These are phyloP conservation scores for Darksidea phi DNA, from an alignment of 495 filamentous ascomycete species.

Conservation along the genomic window DNA sequence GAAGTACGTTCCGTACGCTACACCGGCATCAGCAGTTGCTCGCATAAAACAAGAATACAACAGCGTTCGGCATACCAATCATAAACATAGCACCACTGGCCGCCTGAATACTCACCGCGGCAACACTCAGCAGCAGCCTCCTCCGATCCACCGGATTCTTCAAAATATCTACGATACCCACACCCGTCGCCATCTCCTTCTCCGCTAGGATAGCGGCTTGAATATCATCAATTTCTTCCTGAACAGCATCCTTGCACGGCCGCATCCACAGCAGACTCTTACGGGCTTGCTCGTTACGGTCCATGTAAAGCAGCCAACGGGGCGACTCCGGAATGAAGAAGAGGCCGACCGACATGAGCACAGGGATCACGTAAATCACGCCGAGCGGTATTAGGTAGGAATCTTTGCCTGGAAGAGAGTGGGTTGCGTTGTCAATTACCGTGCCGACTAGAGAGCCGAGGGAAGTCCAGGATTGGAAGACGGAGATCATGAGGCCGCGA, in stretches of 20 bases:
- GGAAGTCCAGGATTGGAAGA: constrained; percentile 51
- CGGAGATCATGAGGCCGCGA: constrained; percentile 48
- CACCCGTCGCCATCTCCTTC: constrained; percentile 44
- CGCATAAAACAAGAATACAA: background rate
- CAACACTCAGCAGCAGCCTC: constrained; percentile 52
- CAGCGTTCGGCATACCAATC: constrained; percentile 39
- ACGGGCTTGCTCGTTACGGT: constrained; percentile 51
- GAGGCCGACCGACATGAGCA: constrained; percentile 51
- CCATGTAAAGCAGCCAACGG: constrained; percentile 59
- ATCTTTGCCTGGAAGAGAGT: constrained; percentile 46
- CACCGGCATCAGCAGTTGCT: constrained; percentile 13
- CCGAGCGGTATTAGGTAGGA: constrained; percentile 61
- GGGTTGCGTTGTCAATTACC: constrained; percentile 60
- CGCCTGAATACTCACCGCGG: constrained; percentile 55
- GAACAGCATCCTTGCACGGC: constrained; percentile 48
- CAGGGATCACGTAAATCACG: constrained; percentile 57
- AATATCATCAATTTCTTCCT: constrained; percentile 54
- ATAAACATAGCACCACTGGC: constrained; percentile 62
- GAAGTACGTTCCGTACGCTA: constrained; percentile 63
- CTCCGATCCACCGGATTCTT: constrained; percentile 54
- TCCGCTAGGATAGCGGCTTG: constrained; percentile 54
- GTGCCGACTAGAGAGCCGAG: constrained; percentile 59
- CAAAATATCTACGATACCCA: constrained; percentile 54
- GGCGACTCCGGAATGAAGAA: constrained; percentile 65
- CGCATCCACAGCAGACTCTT: constrained; percentile 50